Evolutionary conservation across 306 rosid genomes (phyloP), one percentile per base, ranked within the genome.

Genomic region (Cicer pinnatifidum): DNA sequence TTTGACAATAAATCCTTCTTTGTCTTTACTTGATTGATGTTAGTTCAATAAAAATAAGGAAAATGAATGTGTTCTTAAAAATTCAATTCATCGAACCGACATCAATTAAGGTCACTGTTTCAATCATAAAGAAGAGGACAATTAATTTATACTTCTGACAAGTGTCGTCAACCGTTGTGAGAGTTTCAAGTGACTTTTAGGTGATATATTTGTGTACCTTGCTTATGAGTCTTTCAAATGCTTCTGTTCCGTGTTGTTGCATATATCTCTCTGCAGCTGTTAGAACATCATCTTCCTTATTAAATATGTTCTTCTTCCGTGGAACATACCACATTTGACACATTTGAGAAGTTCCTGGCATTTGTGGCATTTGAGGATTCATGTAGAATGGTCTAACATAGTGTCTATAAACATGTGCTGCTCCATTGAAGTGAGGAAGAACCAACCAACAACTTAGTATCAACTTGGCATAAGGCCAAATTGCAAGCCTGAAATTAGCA

Each of bases 261-360:
- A 91, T 89, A 67, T 86, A 85, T 54, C 85, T 86, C 78, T 94
- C 98, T 12, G 98, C 97, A 17, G 96, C 92, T 3, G 86, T 81
- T 28, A 94, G 81, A 72, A 91, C 86, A 33, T 89, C 97, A 69
- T 94, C 98, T 28, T 73, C 89, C 74, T 85, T 73, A 44, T 69
- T 79, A 48, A 91, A 89, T 56, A 91, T 47, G 82, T 83, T 89
- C 83, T 88, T 94, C 28, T 23, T 23, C 33, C 77, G 71, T 1
- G 98, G 98, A 62, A 94, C 45, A 76, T 91, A 87, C 98, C 98
- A 94, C 61, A 92, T 81, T 50, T 82, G 90, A 37, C 97, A 94
- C 61, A 92, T 81, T 50, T 82, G 90, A 23, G 83, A 61, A 51
- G 84, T 38, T 57, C 73, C 61, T 20, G 73, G 58, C 2, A 82